Evolutionary conservation across 2,329 filamentous ascomycete genomes (phyloP).

Genomic region (Purpureocillium takamizusanense): DNA sequence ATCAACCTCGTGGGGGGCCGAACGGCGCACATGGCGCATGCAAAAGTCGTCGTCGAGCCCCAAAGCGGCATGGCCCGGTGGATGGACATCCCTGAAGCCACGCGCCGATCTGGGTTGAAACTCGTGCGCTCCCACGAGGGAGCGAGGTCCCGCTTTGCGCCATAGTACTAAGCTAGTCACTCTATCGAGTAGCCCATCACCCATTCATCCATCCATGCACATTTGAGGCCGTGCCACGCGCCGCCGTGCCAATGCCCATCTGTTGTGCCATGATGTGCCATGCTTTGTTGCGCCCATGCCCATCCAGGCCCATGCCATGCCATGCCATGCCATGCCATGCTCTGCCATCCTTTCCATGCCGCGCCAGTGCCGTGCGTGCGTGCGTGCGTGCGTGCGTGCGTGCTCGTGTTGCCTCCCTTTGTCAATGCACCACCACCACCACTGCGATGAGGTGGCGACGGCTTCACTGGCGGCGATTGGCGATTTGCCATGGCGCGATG

Average conservation of each 20-base stretch:
- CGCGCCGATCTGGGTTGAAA: slow-evolving; percentile 22
- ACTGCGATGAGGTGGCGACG: too few species aligned
- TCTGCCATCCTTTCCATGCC: background rate
- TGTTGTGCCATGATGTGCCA: background rate
- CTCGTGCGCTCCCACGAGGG: slow-evolving; percentile 10
- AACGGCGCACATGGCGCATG: background rate
- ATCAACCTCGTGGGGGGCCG: too few species aligned
- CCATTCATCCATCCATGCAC: background rate
- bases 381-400: too few species aligned
- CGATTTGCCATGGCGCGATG: too few species aligned
- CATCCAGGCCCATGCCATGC: background rate
- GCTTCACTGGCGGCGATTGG: too few species aligned
- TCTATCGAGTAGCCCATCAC: background rate
- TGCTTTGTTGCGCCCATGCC: background rate
- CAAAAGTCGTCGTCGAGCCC: slow-evolving; percentile 6
- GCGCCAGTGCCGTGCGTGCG: background rate
- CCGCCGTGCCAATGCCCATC: too few species aligned
- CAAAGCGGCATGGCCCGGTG: slow-evolving; percentile 15
- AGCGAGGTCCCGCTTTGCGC: background rate
- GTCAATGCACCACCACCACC: too few species aligned
- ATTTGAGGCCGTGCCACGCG: too few species aligned
- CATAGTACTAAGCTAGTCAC: too few species aligned
- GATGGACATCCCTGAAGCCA: slow-evolving; percentile 25
- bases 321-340: background rate
- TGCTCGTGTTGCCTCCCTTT: too few species aligned